Evolutionary conservation across 768 basidiomycete species (phyloP).

Genomic region (Pleurotus platypus): DNA sequence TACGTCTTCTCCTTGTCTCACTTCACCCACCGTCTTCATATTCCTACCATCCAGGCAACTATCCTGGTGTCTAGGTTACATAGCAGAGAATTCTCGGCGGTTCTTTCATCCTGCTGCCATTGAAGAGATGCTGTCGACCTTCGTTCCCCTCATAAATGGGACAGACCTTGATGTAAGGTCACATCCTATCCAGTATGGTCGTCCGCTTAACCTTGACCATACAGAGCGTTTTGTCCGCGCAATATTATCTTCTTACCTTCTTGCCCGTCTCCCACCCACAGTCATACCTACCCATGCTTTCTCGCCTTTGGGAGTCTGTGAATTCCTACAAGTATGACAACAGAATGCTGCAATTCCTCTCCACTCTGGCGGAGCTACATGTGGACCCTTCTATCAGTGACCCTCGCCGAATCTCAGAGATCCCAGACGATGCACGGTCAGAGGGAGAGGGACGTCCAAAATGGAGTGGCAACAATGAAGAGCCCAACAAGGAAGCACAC

Average conservation of each 20-base stretch:
- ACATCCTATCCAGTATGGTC: background rate
- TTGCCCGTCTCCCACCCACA: slow-evolving; percentile 84
- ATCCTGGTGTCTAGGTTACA: slow-evolving; percentile 75
- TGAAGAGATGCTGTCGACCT: slow-evolving; percentile 84
- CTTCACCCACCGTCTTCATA: slow-evolving; percentile 9
- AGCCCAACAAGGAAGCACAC: slow-evolving; percentile 30
- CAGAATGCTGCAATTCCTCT: slow-evolving; percentile 81
- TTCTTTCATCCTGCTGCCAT: slow-evolving; percentile 90
- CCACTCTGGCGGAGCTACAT: slow-evolving; percentile 76
- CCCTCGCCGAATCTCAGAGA: slow-evolving; percentile 59
- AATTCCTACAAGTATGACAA: slow-evolving; percentile 91
- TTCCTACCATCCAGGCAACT: slow-evolving; percentile 44
- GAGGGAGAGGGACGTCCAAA: slow-evolving; percentile 58
- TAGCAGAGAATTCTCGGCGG: slow-evolving; percentile 63
- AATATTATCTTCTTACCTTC: slow-evolving; percentile 85
- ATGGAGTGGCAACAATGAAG: slow-evolving; percentile 38
- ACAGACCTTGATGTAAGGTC: slow-evolving; percentile 59
- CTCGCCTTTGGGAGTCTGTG: slow-evolving; percentile 84
- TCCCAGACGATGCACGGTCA: slow-evolving; percentile 68
- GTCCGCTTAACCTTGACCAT: slow-evolving; percentile 9
- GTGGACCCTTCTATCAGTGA: slow-evolving; percentile 75
- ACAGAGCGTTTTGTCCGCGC: slow-evolving; percentile 73
- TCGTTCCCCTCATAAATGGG: slow-evolving; percentile 76
- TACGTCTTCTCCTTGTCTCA: slow-evolving; percentile 25
- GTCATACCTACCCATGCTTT: slow-evolving; percentile 77